These are phyloP conservation scores for Trichoderma harzianum DNA, from an alignment of 2,329 filamentous ascomycete species.

Conservation along the genomic window DNA sequence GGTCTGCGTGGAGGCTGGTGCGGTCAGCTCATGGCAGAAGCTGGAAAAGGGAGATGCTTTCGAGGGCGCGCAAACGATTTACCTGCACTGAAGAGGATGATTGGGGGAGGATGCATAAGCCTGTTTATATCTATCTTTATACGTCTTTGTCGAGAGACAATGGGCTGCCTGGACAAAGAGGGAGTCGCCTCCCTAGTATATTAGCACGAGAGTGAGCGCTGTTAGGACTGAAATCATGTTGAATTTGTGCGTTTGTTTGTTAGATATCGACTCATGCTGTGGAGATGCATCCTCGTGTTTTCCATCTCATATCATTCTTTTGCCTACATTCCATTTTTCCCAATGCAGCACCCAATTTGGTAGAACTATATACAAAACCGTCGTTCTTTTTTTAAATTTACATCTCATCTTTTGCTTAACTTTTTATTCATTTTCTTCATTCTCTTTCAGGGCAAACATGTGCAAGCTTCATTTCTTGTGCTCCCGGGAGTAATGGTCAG, in stretches of 20 bases:
- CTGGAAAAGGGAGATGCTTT: constrained; percentile 74
- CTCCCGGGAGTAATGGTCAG: constrained; percentile 64
- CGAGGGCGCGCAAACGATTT: constrained; percentile 59
- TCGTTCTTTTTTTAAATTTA: background rate
- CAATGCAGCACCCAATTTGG: background rate
- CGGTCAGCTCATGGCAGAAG: constrained; percentile 76
- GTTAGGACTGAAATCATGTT: background rate
- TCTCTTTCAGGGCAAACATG: too few relatives aligned
- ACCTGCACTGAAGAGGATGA: constrained; percentile 24
- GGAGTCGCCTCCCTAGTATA: background rate
- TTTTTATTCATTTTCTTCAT: background rate
- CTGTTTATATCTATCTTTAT: background rate
- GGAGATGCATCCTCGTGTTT: background rate
- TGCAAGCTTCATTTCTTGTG: constrained; percentile 22
- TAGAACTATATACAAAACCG: background rate
- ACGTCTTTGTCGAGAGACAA: background rate
- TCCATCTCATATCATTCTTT: background rate
- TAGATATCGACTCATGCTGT: background rate
- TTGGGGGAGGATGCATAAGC: background rate
- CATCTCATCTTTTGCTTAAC: background rate
- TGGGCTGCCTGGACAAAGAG: background rate
- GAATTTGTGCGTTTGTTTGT: background rate
- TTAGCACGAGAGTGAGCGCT: background rate
- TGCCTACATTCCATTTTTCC: background rate
- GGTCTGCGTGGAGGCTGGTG: constrained; percentile 90